Evolutionary conservation across 495 filamentous ascomycete genomes (phyloP).

Genomic region (Friedmanniomyces simplex): DNA sequence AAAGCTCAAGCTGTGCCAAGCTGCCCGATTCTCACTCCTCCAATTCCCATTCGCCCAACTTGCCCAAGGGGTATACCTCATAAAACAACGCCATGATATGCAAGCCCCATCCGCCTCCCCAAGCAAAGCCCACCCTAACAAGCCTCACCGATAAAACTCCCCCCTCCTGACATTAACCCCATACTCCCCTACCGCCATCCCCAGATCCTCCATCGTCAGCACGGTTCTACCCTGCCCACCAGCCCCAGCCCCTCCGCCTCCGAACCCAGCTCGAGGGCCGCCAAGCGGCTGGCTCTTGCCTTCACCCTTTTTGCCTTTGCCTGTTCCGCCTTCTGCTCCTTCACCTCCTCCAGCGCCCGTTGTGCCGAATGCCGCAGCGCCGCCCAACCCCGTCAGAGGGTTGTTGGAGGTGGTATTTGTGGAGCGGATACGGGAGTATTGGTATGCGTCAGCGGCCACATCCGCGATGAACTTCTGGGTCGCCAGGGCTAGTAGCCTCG

Average conservation of each 20-base stretch:
- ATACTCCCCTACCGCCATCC: conserved; percentile 56
- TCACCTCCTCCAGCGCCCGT: conserved; percentile 27
- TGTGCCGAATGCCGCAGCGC: conserved; percentile 55
- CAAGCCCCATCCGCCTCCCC: not conserved
- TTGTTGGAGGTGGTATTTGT: conserved; percentile 76
- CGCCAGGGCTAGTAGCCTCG: conserved; percentile 85
- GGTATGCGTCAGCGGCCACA: conserved; percentile 93
- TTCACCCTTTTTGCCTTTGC: conserved; percentile 27
- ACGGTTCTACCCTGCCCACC: conserved; percentile 88
- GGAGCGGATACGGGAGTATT: conserved; percentile 87
- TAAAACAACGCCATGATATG: not conserved
- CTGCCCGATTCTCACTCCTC: too few species aligned
- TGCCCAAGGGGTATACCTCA: not conserved
- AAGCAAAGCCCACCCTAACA: not conserved
- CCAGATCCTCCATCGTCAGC: conserved; percentile 86
- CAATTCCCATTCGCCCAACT: not conserved
- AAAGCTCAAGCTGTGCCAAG: too few species aligned
- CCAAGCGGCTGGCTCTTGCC: conserved; percentile 56
- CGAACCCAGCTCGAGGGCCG: conserved; percentile 82
- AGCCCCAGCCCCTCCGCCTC: conserved; percentile 73
- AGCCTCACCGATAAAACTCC: conserved; percentile 80
- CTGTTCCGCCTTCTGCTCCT: conserved; percentile 20
- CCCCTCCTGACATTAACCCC: conserved; percentile 93
- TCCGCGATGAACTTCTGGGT: conserved; percentile 98
- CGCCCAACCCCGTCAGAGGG: conserved; percentile 76